A percentile compares a stretch with the other conserved stretches of the same genome.
Evolutionary conservation across 139 green algal species (phyloP).

Genomic region (Asterochloris sp.): DNA sequence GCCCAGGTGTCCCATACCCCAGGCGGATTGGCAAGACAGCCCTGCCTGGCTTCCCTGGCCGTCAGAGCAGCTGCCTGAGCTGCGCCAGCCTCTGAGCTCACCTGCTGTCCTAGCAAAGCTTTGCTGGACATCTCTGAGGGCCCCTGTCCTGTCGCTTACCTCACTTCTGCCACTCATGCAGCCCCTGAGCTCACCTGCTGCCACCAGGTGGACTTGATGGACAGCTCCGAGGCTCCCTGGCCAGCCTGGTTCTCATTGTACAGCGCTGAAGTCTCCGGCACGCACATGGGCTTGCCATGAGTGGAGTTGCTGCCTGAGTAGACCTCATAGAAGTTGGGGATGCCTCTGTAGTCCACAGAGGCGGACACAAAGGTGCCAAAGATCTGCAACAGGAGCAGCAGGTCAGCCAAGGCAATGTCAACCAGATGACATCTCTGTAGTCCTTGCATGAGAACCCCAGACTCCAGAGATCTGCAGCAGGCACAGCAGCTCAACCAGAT

Average conservation of each 20-base stretch:
- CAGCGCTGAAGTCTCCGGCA: constrained; percentile 2
- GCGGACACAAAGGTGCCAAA: constrained; percentile 10
- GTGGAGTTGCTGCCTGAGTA: neutral
- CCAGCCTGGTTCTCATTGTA: neutral
- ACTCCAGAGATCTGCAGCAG: too few relatives aligned
- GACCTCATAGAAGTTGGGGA: constrained; percentile 9
- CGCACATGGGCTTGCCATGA: constrained; percentile 8
- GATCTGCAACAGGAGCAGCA: neutral
- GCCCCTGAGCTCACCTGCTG: neutral
- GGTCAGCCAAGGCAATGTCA: too few relatives aligned
- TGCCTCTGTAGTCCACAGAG: constrained; percentile 1
- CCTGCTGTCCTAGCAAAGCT: neutral
- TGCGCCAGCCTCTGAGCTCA: too few relatives aligned
- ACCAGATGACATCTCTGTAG: too few relatives aligned
- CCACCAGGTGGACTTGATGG: constrained; percentile 5
- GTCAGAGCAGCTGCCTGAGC: too few relatives aligned
- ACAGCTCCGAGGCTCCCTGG: neutral
- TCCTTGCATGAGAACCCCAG: too few relatives aligned
- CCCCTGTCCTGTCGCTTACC: too few relatives aligned
- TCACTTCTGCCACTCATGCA: neutral
- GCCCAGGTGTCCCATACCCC: too few relatives aligned
- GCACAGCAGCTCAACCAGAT: too few relatives aligned
- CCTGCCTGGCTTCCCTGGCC: too few relatives aligned
- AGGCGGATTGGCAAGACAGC: too few relatives aligned
- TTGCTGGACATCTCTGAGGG: too few relatives aligned